Evolutionary conservation across 495 filamentous ascomycete species (phyloP), one percentile per base, ranked within the genome.

Genomic region (Aspergillus haitiensis): DNA sequence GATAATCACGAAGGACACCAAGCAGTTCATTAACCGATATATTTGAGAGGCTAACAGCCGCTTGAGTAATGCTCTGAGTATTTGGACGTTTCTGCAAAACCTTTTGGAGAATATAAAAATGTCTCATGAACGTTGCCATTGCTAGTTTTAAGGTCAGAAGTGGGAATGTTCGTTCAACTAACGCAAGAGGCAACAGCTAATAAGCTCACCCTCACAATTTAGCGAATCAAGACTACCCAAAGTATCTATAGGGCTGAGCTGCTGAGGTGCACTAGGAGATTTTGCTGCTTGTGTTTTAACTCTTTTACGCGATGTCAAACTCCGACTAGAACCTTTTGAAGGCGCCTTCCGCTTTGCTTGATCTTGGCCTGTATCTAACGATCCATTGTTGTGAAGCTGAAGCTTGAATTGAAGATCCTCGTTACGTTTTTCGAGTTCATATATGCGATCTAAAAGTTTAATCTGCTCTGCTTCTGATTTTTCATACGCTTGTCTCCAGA

Each of bases 401-500:
- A 64, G 1, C 45, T 72, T 72, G n/a, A 56, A 21, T 5, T 55
- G 11, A 5, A 77, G 69, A 5, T 58, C 58, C 9, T 70, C 61
- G 42, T 70, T 75, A 2, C 64, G 63, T 47, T 76, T 71, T 48
- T 82, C 71, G 13, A 81, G 62, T 44, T 75, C 74, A 52, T 70
- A 74, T 3, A 81, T 62, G 5, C 67, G 73, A 46, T 81, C 73
- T 33, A 72, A 67, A 2, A 84, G 63, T 48, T 69, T 75, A 45
- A 64, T 75, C 50, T 81, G 78, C 45, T 78, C 78, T 12, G 64
- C 67, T 60, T 80, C 72, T 10, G 79, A 75, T 35, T 69, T 71
- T 45, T 72, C 67, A 49, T 76, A 81, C n/a, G 79, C 78, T 37
- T 72, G 65, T 59, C 78, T 75, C 81, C 81, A 84, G 70, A 81